Base-by-base conservation (phyloP, 371 early-diverging fungal genomes). In the Mortierella sp. region DNA sequence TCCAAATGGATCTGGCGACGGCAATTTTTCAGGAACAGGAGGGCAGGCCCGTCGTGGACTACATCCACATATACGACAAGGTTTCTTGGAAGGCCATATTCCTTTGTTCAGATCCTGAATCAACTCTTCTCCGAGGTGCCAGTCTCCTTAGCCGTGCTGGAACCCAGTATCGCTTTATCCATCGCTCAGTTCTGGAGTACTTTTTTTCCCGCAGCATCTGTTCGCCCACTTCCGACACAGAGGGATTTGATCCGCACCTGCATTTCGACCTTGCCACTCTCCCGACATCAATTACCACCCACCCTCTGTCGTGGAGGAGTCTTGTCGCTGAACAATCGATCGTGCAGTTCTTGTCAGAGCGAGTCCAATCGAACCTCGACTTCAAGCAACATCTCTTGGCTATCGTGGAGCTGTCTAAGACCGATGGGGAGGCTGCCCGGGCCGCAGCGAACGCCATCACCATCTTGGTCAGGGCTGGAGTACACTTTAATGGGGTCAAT, bases 401-500 rank as follows among this genome's bases (percentile, higher is more conserved):
- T 19, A 34, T 61, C 28, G 53, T 77, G n/a, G 40, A 72, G 14
- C 16, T 19, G 5, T 77, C 77, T 19, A 77, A 71, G 37, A 67
- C 34, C 5, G 72, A 72, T 5, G 13, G 13, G 2, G 34, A 53
- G 21, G 28, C 34, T 24, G 53, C 61, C n/a, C n/a, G 5, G 3
- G 77, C 72, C 0, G 73, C 72, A 34, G 72, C 77, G 9, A 77
- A 77, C 34, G 77, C 77, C 26, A 77, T 77, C 53, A 72, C 77
- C 5, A 77, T 77, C 14, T 21, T 77, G 2, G 73, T 72, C 53
- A 31, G 44, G 67, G 77, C 77, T 0, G 72, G 72, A 2, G n/a
- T 72, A 1, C 72, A 43, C 11, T 72, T 77, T 44, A 72, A 46
- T 37, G 77, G 72, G 2, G 28, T 10, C 0, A 57, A 71, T 57